phyloP scores from a whole-genome alignment of 352 stramenopile species.

The Phytophthora nicotianae region DNA sequence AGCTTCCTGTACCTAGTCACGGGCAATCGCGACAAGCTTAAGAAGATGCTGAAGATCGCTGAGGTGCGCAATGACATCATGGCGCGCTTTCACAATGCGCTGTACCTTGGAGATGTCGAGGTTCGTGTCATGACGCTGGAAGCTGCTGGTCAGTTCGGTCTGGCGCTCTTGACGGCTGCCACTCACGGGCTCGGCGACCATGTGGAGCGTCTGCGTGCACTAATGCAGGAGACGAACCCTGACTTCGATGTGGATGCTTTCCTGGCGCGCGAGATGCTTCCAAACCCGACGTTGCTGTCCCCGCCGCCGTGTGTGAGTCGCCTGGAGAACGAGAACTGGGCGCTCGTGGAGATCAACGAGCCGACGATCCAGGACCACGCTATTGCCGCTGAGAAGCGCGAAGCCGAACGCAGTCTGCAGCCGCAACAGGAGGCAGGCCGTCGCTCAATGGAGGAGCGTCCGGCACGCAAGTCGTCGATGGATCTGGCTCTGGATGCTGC shows the following conservation, averaged over 20 bases:
- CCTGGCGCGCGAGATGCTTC: conserved; percentile 63
- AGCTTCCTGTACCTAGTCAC: conserved; percentile 99
- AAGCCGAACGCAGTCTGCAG: conserved; percentile 75
- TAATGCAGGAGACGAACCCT: conserved; percentile 92
- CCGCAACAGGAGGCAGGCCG: conserved; percentile 37
- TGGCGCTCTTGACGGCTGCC: conserved; percentile 96
- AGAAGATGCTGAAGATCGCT: conserved; percentile 99
- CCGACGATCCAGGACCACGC: conserved; percentile 86
- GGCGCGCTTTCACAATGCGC: conserved; percentile 98
- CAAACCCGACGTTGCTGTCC: conserved; percentile 88
- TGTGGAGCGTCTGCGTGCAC: conserved; percentile 91
- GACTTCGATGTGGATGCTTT: conserved; percentile 73
- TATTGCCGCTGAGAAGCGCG: conserved; percentile 77
- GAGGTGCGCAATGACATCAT: conserved; percentile 98
- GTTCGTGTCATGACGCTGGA: conserved; percentile 97
- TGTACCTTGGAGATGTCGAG: conserved; percentile 97
- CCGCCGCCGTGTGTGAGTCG: conserved; percentile 93
- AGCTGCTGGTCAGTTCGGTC: conserved; percentile 93
- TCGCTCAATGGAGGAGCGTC: conserved; percentile 49
- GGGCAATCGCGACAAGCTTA: conserved; percentile 98
- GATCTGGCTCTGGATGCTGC: conserved; percentile 76
- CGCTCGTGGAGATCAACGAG: conserved; percentile 95
- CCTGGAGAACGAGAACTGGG: conserved; percentile 97
- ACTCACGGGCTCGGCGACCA: conserved; percentile 96
- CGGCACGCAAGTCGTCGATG: conserved; percentile 66